These are phyloP conservation scores for Candida sp. DNA, from an alignment of 1,139 yeast species.

Conservation along the genomic window DNA sequence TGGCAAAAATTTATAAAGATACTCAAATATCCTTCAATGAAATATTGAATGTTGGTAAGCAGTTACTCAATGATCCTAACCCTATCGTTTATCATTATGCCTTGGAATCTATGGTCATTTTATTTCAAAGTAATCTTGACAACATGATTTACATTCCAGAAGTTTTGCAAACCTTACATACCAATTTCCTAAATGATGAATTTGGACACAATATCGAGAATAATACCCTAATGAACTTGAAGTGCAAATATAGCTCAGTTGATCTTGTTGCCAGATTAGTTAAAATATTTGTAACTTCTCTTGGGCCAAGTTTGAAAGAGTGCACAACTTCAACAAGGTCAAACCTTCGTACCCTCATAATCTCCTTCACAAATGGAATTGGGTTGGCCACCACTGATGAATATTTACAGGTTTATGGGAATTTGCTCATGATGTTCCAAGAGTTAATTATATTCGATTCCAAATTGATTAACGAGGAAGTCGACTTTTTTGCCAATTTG, in stretches of 20 bases:
- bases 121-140: constrained; percentile 56
- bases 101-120: constrained; percentile 52
- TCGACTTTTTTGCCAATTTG: constrained; percentile 26
- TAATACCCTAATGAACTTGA: constrained; percentile 25
- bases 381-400: constrained; percentile 30
- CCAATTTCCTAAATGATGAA: constrained; percentile 42
- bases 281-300: constrained; percentile 28
- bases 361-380: constrained; percentile 29
- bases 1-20: constrained; percentile 57
- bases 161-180: constrained; percentile 42
- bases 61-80: constrained; percentile 75
- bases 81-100: constrained; percentile 80
- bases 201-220: constrained; percentile 43
- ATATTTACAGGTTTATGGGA: constrained; percentile 19
- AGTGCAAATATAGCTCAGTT: constrained; percentile 23
- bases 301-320: constrained; percentile 38
- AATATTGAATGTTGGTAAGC: constrained; percentile 55
- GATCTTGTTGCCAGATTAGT: constrained; percentile 22
- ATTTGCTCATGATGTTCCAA: constrained; percentile 30
- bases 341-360: constrained; percentile 26
- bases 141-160: constrained; percentile 46
- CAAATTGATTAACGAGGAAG: constrained; percentile 28
- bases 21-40: constrained; percentile 31
- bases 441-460: constrained; percentile 42
- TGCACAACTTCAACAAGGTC: constrained; percentile 16